A percentile compares a stretch with the other conserved stretches of the same genome.
These are phyloP conservation scores for Trypanosoma grayi DNA, from an alignment of 208 protist species.

Conservation along the genomic window DNA sequence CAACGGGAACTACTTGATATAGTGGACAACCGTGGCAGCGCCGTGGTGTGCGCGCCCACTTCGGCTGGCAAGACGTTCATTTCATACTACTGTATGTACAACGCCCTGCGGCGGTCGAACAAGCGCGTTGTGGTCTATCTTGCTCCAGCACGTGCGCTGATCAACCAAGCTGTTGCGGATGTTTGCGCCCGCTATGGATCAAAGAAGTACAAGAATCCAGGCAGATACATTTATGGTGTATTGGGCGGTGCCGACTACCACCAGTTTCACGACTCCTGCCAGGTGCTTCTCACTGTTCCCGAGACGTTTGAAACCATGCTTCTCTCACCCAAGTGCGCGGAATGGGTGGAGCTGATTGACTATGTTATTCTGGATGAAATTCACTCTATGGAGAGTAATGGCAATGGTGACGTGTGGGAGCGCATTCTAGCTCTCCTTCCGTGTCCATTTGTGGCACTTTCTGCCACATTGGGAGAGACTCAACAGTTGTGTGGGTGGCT, in stretches of 20 bases:
- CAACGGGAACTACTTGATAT: slow-evolving; percentile 94
- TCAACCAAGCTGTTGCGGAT: slow-evolving; percentile 94
- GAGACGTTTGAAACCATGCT: slow-evolving; percentile 92
- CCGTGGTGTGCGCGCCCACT: slow-evolving; percentile 95
- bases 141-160: slow-evolving; percentile 91
- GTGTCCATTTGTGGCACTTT: slow-evolving; percentile 94
- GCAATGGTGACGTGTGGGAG: slow-evolving; percentile 92
- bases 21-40: slow-evolving; percentile 89
- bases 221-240: slow-evolving; percentile 82
- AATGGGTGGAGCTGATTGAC: slow-evolving; percentile 84
- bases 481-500: slow-evolving; percentile 91
- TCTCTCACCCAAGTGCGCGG: slow-evolving; percentile 80
- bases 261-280: slow-evolving; percentile 82
- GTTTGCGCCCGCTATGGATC: slow-evolving; percentile 91
- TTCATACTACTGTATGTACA: slow-evolving; percentile 96
- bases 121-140: slow-evolving; percentile 92
- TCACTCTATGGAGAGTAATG: slow-evolving; percentile 91
- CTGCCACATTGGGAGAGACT: slow-evolving; percentile 94
- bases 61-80: slow-evolving; percentile 97
- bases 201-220: slow-evolving; percentile 78
- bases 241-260: slow-evolving; percentile 86
- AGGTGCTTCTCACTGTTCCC: slow-evolving; percentile 94
- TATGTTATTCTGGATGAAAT: slow-evolving; percentile 97
- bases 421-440: slow-evolving; percentile 89
- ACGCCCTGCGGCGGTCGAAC: slow-evolving; percentile 80